These are phyloP conservation scores for Dalbergia oliveri DNA, from an alignment of 306 rosid genomes.

Conservation along the genomic window DNA sequence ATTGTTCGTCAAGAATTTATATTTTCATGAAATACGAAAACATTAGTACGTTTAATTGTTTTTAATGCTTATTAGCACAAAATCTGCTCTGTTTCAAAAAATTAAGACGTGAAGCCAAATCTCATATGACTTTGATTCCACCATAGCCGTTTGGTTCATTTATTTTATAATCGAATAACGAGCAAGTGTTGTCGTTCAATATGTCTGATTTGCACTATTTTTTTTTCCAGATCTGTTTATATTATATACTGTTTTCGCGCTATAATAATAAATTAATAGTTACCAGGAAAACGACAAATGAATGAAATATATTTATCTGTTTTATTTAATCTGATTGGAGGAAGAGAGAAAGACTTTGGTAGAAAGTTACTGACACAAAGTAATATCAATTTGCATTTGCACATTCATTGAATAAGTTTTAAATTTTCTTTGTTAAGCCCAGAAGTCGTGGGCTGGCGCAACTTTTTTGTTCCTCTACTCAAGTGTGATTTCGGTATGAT, in stretches of 20 bases:
- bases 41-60: too few species aligned
- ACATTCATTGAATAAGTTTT: not conserved
- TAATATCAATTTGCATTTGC: not conserved
- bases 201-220: conserved; percentile 9
- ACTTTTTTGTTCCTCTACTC: conserved; percentile 14
- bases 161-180: not conserved
- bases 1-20: not conserved
- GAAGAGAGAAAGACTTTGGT: not conserved
- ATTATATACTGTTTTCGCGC: not conserved
- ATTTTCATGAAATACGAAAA: too few species aligned
- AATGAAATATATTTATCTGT: not conserved
- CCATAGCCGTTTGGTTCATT: not conserved
- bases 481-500: not conserved
- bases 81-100: conserved; percentile 18
- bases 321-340: conserved; percentile 1
- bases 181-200: conserved; percentile 34
- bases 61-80: not conserved
- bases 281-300: not conserved
- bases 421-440: not conserved
- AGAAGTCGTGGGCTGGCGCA: not conserved
- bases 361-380: not conserved
- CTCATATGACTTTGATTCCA: conserved; percentile 30
- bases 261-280: not conserved
- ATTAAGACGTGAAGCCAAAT: not conserved
- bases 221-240: conserved; percentile 39